phyloP scores from a whole-genome alignment of 352 stramenopile species.

The Globisporangium camurandrum region DNA sequence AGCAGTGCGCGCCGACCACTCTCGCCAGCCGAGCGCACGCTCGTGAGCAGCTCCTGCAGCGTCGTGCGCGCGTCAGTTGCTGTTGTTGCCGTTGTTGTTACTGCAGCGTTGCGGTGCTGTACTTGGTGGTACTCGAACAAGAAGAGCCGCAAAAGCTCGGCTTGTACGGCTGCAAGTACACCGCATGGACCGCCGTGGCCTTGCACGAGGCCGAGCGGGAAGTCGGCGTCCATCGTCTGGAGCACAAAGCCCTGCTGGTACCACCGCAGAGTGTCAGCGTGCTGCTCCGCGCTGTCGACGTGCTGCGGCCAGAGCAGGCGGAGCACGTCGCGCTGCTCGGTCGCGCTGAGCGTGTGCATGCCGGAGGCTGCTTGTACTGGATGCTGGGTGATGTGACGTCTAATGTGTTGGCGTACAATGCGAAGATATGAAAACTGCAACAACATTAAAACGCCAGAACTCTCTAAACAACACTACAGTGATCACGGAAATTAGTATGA shows the following conservation, averaged over 20 bases:
- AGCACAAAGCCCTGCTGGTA: slow-evolving; percentile 54
- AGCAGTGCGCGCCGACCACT: slow-evolving; percentile 4
- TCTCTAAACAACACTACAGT: no score
- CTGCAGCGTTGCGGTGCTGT: neutral
- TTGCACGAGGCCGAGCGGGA: slow-evolving; percentile 65
- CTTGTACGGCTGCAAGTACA: slow-evolving; percentile 73
- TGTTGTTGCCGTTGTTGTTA: neutral
- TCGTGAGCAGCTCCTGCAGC: slow-evolving; percentile 7
- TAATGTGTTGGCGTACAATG: no score
- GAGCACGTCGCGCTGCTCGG: slow-evolving; percentile 6
- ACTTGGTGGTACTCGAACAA: slow-evolving; percentile 29
- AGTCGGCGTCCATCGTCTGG: slow-evolving; percentile 16
- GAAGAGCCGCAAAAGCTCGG: slow-evolving; percentile 50
- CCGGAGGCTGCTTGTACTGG: no score
- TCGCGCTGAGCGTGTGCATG: slow-evolving; percentile 1
- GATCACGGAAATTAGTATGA: no score
- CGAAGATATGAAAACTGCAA: no score
- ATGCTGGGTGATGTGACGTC: no score
- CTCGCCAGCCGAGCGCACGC: slow-evolving; percentile 1
- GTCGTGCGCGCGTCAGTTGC: neutral
- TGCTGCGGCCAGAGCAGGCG: slow-evolving; percentile 39
- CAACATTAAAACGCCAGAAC: no score
- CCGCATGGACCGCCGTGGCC: slow-evolving; percentile 72
- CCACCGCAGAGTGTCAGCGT: slow-evolving; percentile 37
- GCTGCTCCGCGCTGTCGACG: slow-evolving; percentile 2